Evolutionary conservation across 2,329 filamentous ascomycete species (phyloP).

Genomic region (Fusarium pseudograminearum): DNA sequence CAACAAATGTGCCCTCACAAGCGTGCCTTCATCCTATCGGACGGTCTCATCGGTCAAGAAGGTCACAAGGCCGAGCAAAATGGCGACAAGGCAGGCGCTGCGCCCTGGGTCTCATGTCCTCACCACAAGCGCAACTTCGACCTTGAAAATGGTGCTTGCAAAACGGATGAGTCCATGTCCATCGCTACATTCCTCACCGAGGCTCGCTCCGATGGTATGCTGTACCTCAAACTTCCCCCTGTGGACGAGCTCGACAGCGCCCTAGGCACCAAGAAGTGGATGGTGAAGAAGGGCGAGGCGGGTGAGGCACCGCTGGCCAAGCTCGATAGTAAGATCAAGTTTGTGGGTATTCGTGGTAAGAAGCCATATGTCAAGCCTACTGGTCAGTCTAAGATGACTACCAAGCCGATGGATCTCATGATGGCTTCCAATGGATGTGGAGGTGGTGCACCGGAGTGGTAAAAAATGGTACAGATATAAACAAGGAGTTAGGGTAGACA

Average conservation of each 20-base stretch:
- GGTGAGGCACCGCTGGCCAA: conserved; percentile 56
- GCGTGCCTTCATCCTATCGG: conserved; percentile 87
- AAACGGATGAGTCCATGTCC: conserved; percentile 78
- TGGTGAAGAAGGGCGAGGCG: conserved; percentile 77
- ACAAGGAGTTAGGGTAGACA: background rate
- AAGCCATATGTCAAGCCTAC: conserved; percentile 56
- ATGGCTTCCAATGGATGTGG: conserved; percentile 56
- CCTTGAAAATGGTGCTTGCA: conserved; percentile 77
- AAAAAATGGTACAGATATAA: conserved; percentile 20
- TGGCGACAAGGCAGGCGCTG: conserved; percentile 17
- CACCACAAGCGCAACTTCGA: conserved; percentile 92
- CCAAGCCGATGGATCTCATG: conserved; percentile 55
- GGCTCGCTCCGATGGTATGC: conserved; percentile 76
- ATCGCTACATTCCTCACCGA: conserved; percentile 87
- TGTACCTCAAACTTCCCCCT: conserved; percentile 84
- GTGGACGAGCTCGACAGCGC: conserved; percentile 83
- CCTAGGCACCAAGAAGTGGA: conserved; percentile 83
- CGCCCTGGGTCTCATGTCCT: conserved; percentile 87
- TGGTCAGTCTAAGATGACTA: conserved; percentile 49
- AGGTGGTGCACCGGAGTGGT: conserved; percentile 61
- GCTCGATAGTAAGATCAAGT: conserved; percentile 61
- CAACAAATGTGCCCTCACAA: conserved; percentile 98
- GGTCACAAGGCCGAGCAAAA: conserved; percentile 47
- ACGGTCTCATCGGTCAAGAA: conserved; percentile 83
- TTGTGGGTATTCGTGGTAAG: conserved; percentile 59